Base-by-base conservation (phyloP, 177 flowering plant genomes). In the Vitis hybrid region DNA sequence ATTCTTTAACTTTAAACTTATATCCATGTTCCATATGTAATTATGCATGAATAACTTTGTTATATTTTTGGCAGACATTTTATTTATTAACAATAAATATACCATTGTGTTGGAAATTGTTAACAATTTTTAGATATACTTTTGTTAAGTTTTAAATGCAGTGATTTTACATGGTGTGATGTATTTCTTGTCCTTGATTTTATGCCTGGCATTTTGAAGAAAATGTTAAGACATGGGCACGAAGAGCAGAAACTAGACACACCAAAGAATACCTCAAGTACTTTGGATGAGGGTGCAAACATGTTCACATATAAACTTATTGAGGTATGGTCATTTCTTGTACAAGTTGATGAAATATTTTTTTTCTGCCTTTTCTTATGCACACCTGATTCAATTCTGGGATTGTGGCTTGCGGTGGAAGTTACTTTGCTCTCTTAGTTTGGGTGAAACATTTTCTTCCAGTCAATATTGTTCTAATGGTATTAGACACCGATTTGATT, bases 241-340 rank as follows among this genome's bases (percentile, higher is more conserved):
- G 70, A 61, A 58, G 60, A 59, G 11, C 33, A 59, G 68, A 57
- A 51, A 16, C 53, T 16, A 39, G 70, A 64, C 13, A 8, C 75
- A 14, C 55, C 39, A 26, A 66, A 48, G 51, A 69, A 74, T 62
- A 70, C 16, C 63, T 65, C 55, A 26, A 52, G 58, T n/a, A 51
- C 67, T 55, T 65, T 70, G 20, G 63, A 67, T 67, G 78, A 75
- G 39, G 67, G 53, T 52, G 69, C 16, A 19, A 65, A 69, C 55
- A 64, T 52, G 72, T 73, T 72, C 52, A 56, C 74, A 2, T 68
- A 76, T 66, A 74, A 71, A 67, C 66, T 67, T 66, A 56, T 70
- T 18, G 77, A 60, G 81, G 84, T 81, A 81, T 62, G 72, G 9
- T 29, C n/a, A 16, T 55, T 18, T 66, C 4, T 62, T 6, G 26